Evolutionary conservation across 768 basidiomycete species (phyloP).

Genomic region (Favolaschia claudopus): DNA sequence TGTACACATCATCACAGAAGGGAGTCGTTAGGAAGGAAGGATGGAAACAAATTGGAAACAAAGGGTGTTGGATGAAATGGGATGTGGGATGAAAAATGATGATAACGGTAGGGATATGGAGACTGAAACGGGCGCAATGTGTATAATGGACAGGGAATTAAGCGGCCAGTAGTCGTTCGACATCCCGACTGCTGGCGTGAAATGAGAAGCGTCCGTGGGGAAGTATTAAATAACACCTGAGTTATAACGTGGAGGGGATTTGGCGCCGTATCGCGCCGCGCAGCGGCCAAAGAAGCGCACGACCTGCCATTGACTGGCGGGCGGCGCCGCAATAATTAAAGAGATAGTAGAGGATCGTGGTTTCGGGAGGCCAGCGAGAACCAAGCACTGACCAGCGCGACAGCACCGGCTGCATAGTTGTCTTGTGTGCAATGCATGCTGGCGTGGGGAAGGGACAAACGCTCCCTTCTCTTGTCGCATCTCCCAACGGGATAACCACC

Average conservation of each 20-base stretch:
- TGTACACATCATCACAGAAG: not conserved
- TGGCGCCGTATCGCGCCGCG: constrained; percentile 19
- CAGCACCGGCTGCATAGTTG: not conserved
- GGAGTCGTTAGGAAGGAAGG: not conserved
- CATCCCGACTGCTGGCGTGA: constrained; percentile 18
- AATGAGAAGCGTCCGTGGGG: constrained; percentile 25
- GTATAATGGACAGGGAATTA: constrained; percentile 2
- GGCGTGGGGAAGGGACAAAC: constrained; percentile 6
- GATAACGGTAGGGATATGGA: constrained; percentile 5
- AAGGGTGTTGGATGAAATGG: constrained; percentile 2
- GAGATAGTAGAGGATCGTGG: constrained; percentile 2
- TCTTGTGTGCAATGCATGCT: constrained; percentile 10
- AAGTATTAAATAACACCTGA: constrained; percentile 18
- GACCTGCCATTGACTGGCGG: not conserved
- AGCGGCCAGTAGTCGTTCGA: constrained; percentile 19
- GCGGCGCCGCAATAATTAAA: constrained; percentile 18
- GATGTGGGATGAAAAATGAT: not conserved
- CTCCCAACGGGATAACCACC: constrained; percentile 4
- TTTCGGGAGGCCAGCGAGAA: not conserved
- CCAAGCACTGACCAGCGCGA: constrained; percentile 11
- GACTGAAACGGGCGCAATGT: not conserved
- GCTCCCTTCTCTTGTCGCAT: constrained; percentile 18
- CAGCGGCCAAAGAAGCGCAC: constrained; percentile 13
- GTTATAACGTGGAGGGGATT: not conserved
- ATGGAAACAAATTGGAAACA: constrained; percentile 1